phyloP scores from a whole-genome alignment of 768 basidiomycete genomes.

The Trametes sanguinea region DNA sequence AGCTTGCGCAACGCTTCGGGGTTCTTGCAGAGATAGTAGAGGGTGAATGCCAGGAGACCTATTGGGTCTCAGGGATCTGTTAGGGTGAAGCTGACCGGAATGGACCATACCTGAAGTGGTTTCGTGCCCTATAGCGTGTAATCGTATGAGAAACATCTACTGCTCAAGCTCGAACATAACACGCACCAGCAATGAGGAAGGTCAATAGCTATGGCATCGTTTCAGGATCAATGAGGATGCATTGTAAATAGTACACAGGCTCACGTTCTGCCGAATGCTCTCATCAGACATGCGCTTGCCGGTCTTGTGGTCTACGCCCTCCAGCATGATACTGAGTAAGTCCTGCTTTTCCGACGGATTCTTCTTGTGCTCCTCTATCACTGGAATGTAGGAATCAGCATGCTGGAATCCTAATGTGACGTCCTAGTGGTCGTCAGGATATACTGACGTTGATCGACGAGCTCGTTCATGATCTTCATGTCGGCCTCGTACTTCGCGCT shows the following conservation, averaged over 20 bases:
- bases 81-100: too few species aligned
- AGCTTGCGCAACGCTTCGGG: slow-evolving; percentile 47
- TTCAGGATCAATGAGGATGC: background rate
- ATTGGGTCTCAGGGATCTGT: background rate
- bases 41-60: slow-evolving; percentile 43
- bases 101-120: slow-evolving; percentile 35
- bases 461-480: slow-evolving; percentile 43
- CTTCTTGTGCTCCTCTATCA: slow-evolving; percentile 41
- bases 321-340: slow-evolving; percentile 48
- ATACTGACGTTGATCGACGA: slow-evolving; percentile 42
- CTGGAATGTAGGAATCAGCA: slow-evolving; percentile 25
- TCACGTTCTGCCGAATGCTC: slow-evolving; percentile 45
- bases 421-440: too few species aligned
- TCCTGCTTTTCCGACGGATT: slow-evolving; percentile 45
- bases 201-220: slow-evolving; percentile 41
- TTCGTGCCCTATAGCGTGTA: slow-evolving; percentile 36
- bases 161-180: background rate
- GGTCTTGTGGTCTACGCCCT: slow-evolving; percentile 46
- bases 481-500: slow-evolving; percentile 44
- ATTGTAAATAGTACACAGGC: slow-evolving; percentile 4
- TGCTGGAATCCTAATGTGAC: too few species aligned
- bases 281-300: slow-evolving; percentile 43
- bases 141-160: background rate
- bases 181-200: slow-evolving; percentile 49
- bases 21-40: slow-evolving; percentile 47